Conservation (phyloP, 2,329 filamentous ascomycete genomes). For the Fusarium secorum region DNA sequence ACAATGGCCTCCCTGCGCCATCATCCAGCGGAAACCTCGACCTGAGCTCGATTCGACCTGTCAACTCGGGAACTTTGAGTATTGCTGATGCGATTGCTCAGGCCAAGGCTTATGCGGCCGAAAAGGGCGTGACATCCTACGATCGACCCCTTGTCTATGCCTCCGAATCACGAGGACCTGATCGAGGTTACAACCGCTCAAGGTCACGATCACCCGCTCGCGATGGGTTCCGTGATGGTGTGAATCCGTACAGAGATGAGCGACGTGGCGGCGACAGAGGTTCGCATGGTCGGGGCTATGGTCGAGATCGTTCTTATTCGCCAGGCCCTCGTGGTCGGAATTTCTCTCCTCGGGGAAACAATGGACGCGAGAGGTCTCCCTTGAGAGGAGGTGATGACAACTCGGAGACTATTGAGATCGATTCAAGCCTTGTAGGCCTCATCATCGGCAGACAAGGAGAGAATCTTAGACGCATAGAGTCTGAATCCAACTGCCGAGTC, state of each 20-base stretch:
- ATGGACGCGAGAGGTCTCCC: conserved; percentile 67
- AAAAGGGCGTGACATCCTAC: conserved; percentile 75
- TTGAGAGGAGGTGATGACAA: conserved; percentile 68
- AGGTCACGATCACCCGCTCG: conserved; percentile 79
- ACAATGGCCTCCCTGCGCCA: conserved; percentile 68
- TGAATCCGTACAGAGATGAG: conserved; percentile 87
- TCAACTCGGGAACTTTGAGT: conserved; percentile 81
- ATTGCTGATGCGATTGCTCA: conserved; percentile 86
- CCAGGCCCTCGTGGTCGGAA: conserved; percentile 63
- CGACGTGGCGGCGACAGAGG: conserved; percentile 71
- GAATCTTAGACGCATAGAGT: conserved; percentile 84
- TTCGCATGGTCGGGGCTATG: conserved; percentile 47
- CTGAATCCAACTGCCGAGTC: conserved; percentile 81
- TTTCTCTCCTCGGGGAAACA: conserved; percentile 67
- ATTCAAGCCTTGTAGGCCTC: conserved; percentile 84
- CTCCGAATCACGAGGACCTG: conserved; percentile 46
- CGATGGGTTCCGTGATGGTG: conserved; percentile 76
- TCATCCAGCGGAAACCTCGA: conserved; percentile 80
- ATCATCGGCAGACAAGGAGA: conserved; percentile 93
- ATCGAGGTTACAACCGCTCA: conserved; percentile 66
- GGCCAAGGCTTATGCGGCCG: conserved; percentile 80
- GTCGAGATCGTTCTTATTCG: conserved; percentile 77
- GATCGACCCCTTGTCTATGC: conserved; percentile 62
- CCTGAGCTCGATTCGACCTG: conserved; percentile 79
- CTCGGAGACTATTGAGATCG: conserved; percentile 83